Percentiles rank a stretch among this genome's conserved stretches.
Conservation (phyloP, 2,329 filamentous ascomycete species). For the Fusarium irregulare region DNA sequence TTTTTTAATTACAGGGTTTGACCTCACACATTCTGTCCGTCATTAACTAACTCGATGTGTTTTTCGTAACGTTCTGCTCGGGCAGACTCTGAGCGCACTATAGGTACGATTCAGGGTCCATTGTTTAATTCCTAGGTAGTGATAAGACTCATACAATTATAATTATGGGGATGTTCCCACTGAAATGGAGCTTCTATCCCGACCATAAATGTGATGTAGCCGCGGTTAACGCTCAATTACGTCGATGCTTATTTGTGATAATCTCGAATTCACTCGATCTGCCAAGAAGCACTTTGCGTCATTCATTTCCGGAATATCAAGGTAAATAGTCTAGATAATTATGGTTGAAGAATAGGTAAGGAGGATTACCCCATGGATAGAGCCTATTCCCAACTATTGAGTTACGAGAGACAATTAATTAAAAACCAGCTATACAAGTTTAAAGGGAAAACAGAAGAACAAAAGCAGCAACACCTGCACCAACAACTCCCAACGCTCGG, state of each 20-base stretch:
- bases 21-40: neutral
- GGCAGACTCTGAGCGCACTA: neutral
- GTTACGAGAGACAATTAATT: neutral
- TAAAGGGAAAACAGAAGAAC: constrained; percentile 1
- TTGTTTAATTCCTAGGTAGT: neutral
- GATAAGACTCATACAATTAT: constrained; percentile 1
- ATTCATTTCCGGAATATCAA: neutral
- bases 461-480: neutral
- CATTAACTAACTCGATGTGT: neutral
- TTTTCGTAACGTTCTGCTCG: neutral
- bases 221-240: constrained; percentile 12
- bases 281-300: neutral
- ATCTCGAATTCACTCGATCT: neutral
- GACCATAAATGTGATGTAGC: neutral
- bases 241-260: neutral
- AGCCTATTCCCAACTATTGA: neutral
- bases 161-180: constrained; percentile 22
- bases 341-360: too few relatives aligned
- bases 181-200: constrained; percentile 1
- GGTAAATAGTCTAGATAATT: neutral
- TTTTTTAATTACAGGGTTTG: constrained; percentile 2
- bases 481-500: neutral
- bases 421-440: neutral
- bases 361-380: neutral
- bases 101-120: neutral